These are phyloP conservation scores for Psilocybe cyanescens DNA, from an alignment of 768 basidiomycete genomes.

Conservation along the genomic window DNA sequence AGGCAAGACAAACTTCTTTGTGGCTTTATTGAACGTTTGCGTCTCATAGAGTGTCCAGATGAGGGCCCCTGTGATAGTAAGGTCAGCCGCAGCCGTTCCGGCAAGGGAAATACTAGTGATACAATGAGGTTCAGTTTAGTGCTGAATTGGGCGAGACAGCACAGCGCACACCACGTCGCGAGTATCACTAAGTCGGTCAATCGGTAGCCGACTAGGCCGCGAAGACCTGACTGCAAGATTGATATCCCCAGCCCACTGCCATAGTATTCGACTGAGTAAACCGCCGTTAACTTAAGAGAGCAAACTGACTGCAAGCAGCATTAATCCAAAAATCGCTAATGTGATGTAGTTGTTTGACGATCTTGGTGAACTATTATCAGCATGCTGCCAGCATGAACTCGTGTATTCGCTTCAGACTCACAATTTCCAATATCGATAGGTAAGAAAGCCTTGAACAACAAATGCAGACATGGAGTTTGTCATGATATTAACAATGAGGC, in stretches of 20 bases:
- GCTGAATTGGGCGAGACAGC: not conserved
- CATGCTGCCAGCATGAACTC: not conserved
- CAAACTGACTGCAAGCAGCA: not conserved
- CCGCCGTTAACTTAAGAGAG: not conserved
- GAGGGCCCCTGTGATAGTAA: not conserved
- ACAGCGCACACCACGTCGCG: not conserved
- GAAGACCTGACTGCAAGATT: not conserved
- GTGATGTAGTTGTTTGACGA: constrained; percentile 9
- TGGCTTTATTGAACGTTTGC: not conserved
- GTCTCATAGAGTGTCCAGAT: not conserved
- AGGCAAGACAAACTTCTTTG: not conserved
- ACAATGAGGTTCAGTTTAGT: not conserved
- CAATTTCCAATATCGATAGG: constrained; percentile 16
- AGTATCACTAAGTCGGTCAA: not conserved
- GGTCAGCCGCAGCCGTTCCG: not conserved
- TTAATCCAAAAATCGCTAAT: not conserved
- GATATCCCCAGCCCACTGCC: not conserved
- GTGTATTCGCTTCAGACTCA: not conserved
- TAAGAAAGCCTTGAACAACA: constrained; percentile 15
- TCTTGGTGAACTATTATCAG: not conserved
- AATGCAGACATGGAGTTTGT: constrained; percentile 7
- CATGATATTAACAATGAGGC: constrained; percentile 7
- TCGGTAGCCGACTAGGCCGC: not conserved
- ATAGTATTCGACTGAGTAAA: not conserved
- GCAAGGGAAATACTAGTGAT: not conserved